A percentile compares a stretch with the other conserved stretches of the same genome.
These are phyloP conservation scores for Bjerkandera adusta DNA, from an alignment of 1,284 basidiomycete genomes.

Conservation along the genomic window DNA sequence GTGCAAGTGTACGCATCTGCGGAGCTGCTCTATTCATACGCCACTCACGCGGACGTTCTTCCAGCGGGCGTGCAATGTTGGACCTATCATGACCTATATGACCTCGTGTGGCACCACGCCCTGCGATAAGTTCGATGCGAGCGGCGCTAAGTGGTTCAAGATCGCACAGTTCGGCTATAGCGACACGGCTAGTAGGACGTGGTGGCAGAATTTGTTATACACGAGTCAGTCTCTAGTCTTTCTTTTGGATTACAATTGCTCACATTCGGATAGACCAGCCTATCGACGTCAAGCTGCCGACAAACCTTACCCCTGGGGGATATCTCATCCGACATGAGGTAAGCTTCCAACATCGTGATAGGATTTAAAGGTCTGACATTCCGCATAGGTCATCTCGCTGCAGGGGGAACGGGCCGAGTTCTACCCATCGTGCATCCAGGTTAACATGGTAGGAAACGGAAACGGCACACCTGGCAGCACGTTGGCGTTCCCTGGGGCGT, in stretches of 20 bases:
- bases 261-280: too few species aligned
- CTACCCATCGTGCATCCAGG: slow-evolving; percentile 64
- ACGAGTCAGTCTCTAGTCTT: too few species aligned
- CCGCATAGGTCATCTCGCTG: slow-evolving; percentile 35
- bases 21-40: too few species aligned
- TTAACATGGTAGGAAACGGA: slow-evolving; percentile 50
- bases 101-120: slow-evolving; percentile 53
- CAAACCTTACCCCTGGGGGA: slow-evolving; percentile 51
- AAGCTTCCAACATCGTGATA: too few species aligned
- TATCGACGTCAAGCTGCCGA: slow-evolving; percentile 50
- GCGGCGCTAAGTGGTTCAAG: slow-evolving; percentile 71
- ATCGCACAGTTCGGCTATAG: slow-evolving; percentile 46
- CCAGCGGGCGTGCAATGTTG: slow-evolving; percentile 72
- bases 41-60: not conserved
- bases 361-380: too few species aligned
- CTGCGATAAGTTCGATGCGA: slow-evolving; percentile 59
- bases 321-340: slow-evolving; percentile 64
- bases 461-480: slow-evolving; percentile 47
- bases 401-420: slow-evolving; percentile 72
- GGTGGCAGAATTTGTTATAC: too few species aligned
- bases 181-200: slow-evolving; percentile 30
- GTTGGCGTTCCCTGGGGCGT: slow-evolving; percentile 64
- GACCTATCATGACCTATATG: slow-evolving; percentile 74
- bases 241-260: too few species aligned
- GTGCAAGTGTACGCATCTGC: slow-evolving; percentile 40